Base-by-base conservation (phyloP, 2,329 filamentous ascomycete species). In the Neonectria coccinea region DNA sequence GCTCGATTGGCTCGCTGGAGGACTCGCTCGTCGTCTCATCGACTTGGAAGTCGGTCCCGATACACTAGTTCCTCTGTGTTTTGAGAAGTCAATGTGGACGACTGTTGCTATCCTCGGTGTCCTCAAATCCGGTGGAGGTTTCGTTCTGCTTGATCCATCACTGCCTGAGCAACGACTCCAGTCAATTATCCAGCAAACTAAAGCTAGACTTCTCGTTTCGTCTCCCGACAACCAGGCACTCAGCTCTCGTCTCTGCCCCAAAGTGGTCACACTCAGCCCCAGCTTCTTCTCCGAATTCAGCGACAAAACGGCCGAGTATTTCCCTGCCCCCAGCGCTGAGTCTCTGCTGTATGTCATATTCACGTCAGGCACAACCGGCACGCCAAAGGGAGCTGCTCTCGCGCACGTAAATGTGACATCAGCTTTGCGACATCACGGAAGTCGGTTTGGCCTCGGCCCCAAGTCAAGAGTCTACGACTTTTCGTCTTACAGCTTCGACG, bases 1-100 rank as follows among this genome's bases (percentile, higher is more conserved):
- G 33, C 72, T 83, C 1, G 78, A 82, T 41, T 62, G 66, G 1
- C 70, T 78, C 16, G 82, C 82, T 1, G 77, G 76, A 29, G 65
- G 71, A 1, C 73, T 84, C 8, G 81, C 82, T 5, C 66, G 68
- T 8, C 71, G 77, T 44, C 73, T 84, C 1, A 50, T 74, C 11
- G 67, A 70, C 4, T 64, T 72, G 25, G 76, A 74, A 14, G 66
- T 80, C 14, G 53, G 60, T 1, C 64, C 67, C 2, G 75, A 75
- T 27, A 55, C 42, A 2, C 7, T 61, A 2, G 62, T 71, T 5
- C 67, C 64, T 2, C 48, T 70, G 3, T 66, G 61, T 31, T 71
- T 70, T 39, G 70, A 74, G 25, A 74, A 75, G 55, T 74, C 73
- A 1, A 60, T 57, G 51, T 71, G 69, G 71, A 56, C 67, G 2